A percentile compares a stretch with the other conserved stretches of the same genome.
These are phyloP conservation scores for Yamadazyma jaroonii DNA, from an alignment of 1,139 yeast species.

Conservation along the genomic window DNA sequence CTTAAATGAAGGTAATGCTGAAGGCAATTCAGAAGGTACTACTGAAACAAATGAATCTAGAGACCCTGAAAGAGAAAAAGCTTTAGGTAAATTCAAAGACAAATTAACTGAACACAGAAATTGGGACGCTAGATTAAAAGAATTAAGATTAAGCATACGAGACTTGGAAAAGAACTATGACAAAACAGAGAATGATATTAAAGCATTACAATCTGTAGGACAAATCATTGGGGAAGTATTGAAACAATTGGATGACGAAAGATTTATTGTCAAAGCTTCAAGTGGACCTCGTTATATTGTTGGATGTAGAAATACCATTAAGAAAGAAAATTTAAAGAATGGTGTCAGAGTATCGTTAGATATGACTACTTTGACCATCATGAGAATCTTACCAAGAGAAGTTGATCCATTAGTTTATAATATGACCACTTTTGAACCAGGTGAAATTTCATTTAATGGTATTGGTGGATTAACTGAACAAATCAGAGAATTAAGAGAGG, in stretches of 20 bases:
- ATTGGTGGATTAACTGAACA: constrained; percentile 98
- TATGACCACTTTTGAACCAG: constrained; percentile 98
- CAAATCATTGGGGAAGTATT: constrained; percentile 97
- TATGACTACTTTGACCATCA: constrained; percentile 96
- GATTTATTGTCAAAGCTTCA: constrained; percentile 95
- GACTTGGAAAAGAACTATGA: constrained; percentile 82
- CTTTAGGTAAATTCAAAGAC: constrained; percentile 76
- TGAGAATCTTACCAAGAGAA: constrained; percentile 96
- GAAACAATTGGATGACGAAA: constrained; percentile 92
- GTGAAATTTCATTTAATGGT: constrained; percentile 90
- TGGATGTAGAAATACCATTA: constrained; percentile 93
- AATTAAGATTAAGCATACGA: constrained; percentile 77
- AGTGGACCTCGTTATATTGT: constrained; percentile 98
- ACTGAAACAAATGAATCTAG: constrained; percentile 9
- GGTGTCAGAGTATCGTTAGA: constrained; percentile 97
- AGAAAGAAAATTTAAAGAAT: constrained; percentile 77
- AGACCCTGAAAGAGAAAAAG: constrained; percentile 78
- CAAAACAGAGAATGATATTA: constrained; percentile 94
- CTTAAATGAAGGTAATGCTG: constrained; percentile 10
- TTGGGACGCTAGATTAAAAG: constrained; percentile 91
- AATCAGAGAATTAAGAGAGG: constrained; percentile 94
- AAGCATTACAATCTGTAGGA: constrained; percentile 96
- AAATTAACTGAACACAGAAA: constrained; percentile 90
- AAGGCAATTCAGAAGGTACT: neutral
- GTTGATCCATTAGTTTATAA: constrained; percentile 98